Evolutionary conservation across 2,329 filamentous ascomycete genomes (phyloP).

Genomic region (Trichoderma endophyticum): DNA sequence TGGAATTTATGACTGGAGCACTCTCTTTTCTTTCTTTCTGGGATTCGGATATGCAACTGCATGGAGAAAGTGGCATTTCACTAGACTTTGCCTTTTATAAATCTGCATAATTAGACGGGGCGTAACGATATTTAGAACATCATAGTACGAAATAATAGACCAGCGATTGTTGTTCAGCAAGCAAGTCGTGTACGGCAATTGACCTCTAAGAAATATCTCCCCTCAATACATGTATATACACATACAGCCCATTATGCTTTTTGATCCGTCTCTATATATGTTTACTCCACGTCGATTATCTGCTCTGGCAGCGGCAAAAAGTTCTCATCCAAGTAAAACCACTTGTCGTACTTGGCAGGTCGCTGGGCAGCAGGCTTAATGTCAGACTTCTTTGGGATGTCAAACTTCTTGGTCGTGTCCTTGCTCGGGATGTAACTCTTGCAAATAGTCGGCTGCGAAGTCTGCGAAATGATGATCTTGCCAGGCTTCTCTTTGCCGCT

Average conservation of each 20-base stretch:
- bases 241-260: background rate
- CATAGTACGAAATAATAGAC: slow-evolving; percentile 10
- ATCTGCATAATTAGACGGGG: background rate
- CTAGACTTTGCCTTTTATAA: background rate
- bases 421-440: slow-evolving; percentile 34
- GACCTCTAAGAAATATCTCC: background rate
- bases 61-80: background rate
- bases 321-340: slow-evolving; percentile 38
- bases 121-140: background rate
- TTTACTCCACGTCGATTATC: background rate
- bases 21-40: background rate
- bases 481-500: slow-evolving; percentile 35
- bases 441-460: slow-evolving; percentile 29
- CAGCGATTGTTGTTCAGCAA: background rate
- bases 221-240: background rate
- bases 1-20: background rate
- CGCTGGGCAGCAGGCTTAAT: slow-evolving; percentile 30
- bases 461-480: slow-evolving; percentile 43
- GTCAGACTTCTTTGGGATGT: slow-evolving; percentile 30
- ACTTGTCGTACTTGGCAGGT: slow-evolving; percentile 34
- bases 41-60: background rate
- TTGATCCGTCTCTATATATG: background rate
- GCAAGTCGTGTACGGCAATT: background rate
- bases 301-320: slow-evolving; percentile 29
- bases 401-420: slow-evolving; percentile 32